These are phyloP conservation scores for Erysimum cheiri DNA, from an alignment of 441 rosid genomes.

Conservation along the genomic window DNA sequence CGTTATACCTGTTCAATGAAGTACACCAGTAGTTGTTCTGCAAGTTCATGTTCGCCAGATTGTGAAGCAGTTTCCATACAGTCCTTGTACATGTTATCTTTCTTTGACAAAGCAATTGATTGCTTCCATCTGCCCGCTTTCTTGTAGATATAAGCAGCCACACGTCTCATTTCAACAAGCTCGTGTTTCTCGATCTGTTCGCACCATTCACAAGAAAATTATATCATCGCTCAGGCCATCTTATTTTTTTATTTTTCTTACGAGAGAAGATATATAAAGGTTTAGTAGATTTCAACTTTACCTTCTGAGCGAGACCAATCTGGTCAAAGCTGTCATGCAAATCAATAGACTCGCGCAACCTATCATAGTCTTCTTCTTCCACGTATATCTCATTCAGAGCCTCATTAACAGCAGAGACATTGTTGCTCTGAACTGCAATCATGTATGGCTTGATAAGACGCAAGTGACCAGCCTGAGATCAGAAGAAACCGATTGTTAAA, in stretches of 20 bases:
- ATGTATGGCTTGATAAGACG: slow-evolving; percentile 98
- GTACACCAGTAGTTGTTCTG: slow-evolving; percentile 95
- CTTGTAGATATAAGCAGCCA: slow-evolving; percentile 98
- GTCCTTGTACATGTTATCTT: slow-evolving; percentile 90
- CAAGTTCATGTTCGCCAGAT: slow-evolving; percentile 96
- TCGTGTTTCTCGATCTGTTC: slow-evolving; percentile 96
- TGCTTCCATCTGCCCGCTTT: slow-evolving; percentile 99
- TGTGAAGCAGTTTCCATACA: slow-evolving; percentile 99
- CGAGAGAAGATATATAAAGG: slow-evolving; percentile 17
- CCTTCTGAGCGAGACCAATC: slow-evolving; percentile 92
- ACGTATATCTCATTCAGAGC: slow-evolving; percentile 91
- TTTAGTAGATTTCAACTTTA: slow-evolving; percentile 35
- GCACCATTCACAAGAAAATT: slow-evolving; percentile 43
- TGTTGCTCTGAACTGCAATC: slow-evolving; percentile 95
- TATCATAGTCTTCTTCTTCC: slow-evolving; percentile 96
- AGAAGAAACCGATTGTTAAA: slow-evolving; percentile 24
- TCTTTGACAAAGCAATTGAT: slow-evolving; percentile 97
- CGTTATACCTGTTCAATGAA: slow-evolving; percentile 85
- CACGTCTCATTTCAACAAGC: slow-evolving; percentile 99
- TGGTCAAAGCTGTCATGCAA: slow-evolving; percentile 88
- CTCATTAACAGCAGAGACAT: slow-evolving; percentile 94
- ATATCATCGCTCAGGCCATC: slow-evolving; percentile 27
- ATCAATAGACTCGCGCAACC: slow-evolving; percentile 93
- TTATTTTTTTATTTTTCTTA: not conserved
- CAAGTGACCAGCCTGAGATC: slow-evolving; percentile 89